Evolutionary conservation across 2,329 filamentous ascomycete genomes (phyloP).

Genomic region (Chrysoporthe deuterocubensis): DNA sequence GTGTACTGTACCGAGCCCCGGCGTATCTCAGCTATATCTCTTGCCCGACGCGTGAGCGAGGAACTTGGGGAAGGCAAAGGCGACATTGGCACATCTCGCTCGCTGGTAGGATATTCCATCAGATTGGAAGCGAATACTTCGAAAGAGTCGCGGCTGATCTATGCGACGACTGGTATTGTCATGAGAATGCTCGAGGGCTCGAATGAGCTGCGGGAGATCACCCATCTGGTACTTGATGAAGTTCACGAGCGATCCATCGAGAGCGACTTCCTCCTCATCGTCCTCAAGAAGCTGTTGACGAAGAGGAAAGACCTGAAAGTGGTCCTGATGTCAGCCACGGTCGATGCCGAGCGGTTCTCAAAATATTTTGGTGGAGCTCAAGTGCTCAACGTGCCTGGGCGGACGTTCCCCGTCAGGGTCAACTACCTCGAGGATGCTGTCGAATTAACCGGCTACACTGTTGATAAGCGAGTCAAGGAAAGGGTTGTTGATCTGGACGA

Average conservation of each 20-base stretch:
- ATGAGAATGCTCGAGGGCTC: conserved; percentile 95
- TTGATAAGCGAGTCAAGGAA: conserved; percentile 55
- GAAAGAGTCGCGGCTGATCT: conserved; percentile 81
- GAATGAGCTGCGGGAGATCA: conserved; percentile 84
- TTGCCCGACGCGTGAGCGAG: conserved; percentile 91
- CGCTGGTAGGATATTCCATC: conserved; percentile 93
- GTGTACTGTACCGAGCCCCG: conserved; percentile 95
- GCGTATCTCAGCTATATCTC: conserved; percentile 92
- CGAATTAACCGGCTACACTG: conserved; percentile 77
- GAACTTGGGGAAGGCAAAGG: conserved; percentile 85
- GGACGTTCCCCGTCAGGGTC: conserved; percentile 90
- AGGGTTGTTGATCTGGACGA: conserved; percentile 61
- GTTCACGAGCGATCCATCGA: conserved; percentile 97
- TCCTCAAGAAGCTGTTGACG: conserved; percentile 80
- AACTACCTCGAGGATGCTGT: conserved; percentile 92
- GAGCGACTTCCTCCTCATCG: conserved; percentile 92
- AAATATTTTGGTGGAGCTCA: conserved; percentile 85
- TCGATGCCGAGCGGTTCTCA: conserved; percentile 90
- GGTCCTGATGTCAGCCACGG: conserved; percentile 95
- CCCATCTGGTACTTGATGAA: conserved; percentile 94
- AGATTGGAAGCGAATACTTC: conserved; percentile 87
- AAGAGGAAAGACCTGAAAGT: conserved; percentile 85
- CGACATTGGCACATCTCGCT: conserved; percentile 81
- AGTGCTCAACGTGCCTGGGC: conserved; percentile 85
- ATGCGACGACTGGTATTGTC: conserved; percentile 91